Base-by-base conservation (phyloP, 2,329 filamentous ascomycete species). In the Davidsoniella neocaledoniae region DNA sequence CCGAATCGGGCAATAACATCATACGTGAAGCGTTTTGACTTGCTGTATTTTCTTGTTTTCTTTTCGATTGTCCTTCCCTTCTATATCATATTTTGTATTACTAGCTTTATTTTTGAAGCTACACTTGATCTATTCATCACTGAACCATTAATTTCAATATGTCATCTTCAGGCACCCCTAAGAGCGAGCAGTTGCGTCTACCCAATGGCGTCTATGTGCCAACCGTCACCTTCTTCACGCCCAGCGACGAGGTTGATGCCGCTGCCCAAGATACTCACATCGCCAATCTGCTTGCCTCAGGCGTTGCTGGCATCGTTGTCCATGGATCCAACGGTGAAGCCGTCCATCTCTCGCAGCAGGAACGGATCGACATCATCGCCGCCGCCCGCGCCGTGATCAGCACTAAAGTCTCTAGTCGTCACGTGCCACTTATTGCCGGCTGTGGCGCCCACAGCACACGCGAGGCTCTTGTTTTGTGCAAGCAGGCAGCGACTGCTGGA, bases 251-350 rank as follows among this genome's bases (percentile, higher is more conserved):
- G 12, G 29, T 33, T 33, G 29, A 33, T 33, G 8, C 8, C 8
- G 7, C 29, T 33, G 29, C 29, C 12, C 29, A 33, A 12, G 29
- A 33, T 9, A 12, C 29, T 33, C 29, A 33, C 29, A 33, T 33
- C 29, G 29, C 29, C 29, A 33, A 33, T 33, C 29, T 33, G 29
- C 29, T 33, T 33, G 29, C 29, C 8, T 12, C 29, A 4, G 29
- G 29, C 29, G 29, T 33, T 10, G 29, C 79, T 14, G 83, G 83
- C 17, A 71, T 90, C 43, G 81, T 83, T 45, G 84, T 81, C 9
- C 83, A 87, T 62, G 84, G 84, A 43, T 86, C 81, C 60, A 90
- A 90, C 60, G 84, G 84, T 58, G 85, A 91, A 67, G 83, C 85
- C 6, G 83, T 87, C 10, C 83, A 87, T 59, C 72, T 90, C 33